Evolutionary conservation across 2,329 filamentous ascomycete species (phyloP).

Genomic region (Diaporthe vaccinii): DNA sequence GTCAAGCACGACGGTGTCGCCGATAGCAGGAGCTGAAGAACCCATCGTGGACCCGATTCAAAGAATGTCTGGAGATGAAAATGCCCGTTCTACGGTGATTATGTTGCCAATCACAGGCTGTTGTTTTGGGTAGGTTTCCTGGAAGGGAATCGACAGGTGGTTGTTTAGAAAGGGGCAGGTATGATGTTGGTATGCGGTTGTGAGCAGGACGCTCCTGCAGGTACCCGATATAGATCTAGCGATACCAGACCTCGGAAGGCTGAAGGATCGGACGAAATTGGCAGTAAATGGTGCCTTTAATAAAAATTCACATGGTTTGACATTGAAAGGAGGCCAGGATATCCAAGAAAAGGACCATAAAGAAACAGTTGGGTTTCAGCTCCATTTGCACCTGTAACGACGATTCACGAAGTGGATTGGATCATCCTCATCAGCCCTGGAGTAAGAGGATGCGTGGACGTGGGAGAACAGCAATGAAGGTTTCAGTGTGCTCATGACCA

Average conservation of each 20-base stretch:
- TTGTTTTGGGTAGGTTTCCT: not conserved
- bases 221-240: not conserved
- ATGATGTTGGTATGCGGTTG: slow-evolving; percentile 7
- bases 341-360: not conserved
- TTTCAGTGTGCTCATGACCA: not conserved
- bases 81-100: too few species aligned
- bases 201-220: slow-evolving; percentile 22
- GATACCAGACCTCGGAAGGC: not conserved
- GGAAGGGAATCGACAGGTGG: not conserved
- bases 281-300: too few species aligned
- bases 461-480: too few species aligned
- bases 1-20: slow-evolving; percentile 60
- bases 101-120: not conserved
- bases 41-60: slow-evolving; percentile 18
- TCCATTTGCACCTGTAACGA: not conserved
- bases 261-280: not conserved
- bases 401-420: not conserved
- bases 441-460: not conserved
- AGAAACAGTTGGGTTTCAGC: not conserved
- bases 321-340: not conserved
- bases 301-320: not conserved
- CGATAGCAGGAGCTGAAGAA: not conserved
- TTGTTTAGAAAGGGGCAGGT: slow-evolving; percentile 7
- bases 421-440: not conserved
- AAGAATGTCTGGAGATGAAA: not conserved